Percentiles rank a stretch among this genome's conserved stretches.
These are phyloP conservation scores for Colletotrichum filicis DNA, from an alignment of 2,329 filamentous ascomycete species.

Conservation along the genomic window DNA sequence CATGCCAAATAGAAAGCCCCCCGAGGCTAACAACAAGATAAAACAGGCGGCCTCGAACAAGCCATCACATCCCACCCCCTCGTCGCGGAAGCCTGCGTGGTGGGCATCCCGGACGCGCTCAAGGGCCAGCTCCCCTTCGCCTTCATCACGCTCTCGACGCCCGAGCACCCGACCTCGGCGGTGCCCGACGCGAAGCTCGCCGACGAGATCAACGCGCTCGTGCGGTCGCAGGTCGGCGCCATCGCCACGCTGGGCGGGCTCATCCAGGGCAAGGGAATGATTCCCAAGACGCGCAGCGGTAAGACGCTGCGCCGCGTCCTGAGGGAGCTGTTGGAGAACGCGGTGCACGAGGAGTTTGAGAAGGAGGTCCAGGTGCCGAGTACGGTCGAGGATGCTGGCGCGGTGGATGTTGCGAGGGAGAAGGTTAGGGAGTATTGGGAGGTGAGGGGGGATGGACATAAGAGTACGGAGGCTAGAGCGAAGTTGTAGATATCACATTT, in stretches of 20 bases:
- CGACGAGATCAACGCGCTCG: slow-evolving; percentile 75
- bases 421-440: slow-evolving; percentile 83
- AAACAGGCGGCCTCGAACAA: slow-evolving; percentile 84
- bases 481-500: slow-evolving; percentile 54
- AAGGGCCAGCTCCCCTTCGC: slow-evolving; percentile 95
- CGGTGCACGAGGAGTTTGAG: slow-evolving; percentile 76
- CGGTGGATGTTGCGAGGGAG: slow-evolving; percentile 77
- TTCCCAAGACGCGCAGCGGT: slow-evolving; percentile 91
- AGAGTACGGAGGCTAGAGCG: slow-evolving; percentile 57
- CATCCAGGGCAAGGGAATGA: slow-evolving; percentile 86
- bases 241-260: slow-evolving; percentile 90
- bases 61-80: slow-evolving; percentile 83
- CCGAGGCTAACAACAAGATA: neutral
- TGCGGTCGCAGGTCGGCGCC: slow-evolving; percentile 85
- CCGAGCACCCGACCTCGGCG: slow-evolving; percentile 62
- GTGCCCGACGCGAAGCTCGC: slow-evolving; percentile 57
- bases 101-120: slow-evolving; percentile 84
- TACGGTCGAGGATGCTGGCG: slow-evolving; percentile 84
- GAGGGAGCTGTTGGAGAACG: slow-evolving; percentile 86
- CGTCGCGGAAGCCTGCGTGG: slow-evolving; percentile 86
- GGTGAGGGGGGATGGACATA: slow-evolving; percentile 54
- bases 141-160: slow-evolving; percentile 71
- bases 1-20: neutral
- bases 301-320: slow-evolving; percentile 89
- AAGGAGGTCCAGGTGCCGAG: slow-evolving; percentile 80